A percentile compares a stretch with the other conserved stretches of the same genome.
Evolutionary conservation across 768 basidiomycete genomes (phyloP).

Genomic region (Lepiota brunneoincarnata): DNA sequence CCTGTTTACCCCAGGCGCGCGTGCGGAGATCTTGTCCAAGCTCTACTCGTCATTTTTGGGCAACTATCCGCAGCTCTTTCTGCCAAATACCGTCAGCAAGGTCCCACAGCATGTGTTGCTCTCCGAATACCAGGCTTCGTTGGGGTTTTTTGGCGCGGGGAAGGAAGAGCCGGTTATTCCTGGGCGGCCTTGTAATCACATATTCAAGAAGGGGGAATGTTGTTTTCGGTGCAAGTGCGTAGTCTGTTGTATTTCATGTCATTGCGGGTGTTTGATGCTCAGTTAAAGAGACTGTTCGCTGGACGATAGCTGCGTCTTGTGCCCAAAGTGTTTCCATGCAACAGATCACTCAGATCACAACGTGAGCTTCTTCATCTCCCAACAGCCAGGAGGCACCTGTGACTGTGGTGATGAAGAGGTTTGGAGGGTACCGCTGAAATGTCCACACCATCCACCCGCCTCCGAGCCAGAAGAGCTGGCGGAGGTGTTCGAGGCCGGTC

Average conservation of each 20-base stretch:
- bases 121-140: conserved; percentile 64
- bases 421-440: conserved; percentile 68
- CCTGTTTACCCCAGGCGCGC: conserved; percentile 67
- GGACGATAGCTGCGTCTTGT: conserved; percentile 89
- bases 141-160: conserved; percentile 57
- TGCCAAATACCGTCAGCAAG: conserved; percentile 61
- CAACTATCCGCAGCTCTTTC: conserved; percentile 66
- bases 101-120: conserved; percentile 63
- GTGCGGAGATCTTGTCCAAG: conserved; percentile 79
- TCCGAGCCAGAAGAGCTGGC: conserved; percentile 34
- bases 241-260: not conserved
- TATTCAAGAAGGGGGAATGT: conserved; percentile 88
- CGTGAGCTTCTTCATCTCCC: conserved; percentile 89
- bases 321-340: conserved; percentile 84
- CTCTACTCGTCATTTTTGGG: conserved; percentile 86
- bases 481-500: conserved; percentile 7
- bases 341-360: conserved; percentile 88
- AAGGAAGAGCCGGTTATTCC: conserved; percentile 56
- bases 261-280: conserved; percentile 3
- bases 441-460: conserved; percentile 72
- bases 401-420: conserved; percentile 93
- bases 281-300: conserved; percentile 78
- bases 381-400: conserved; percentile 91
- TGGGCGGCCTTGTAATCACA: conserved; percentile 79
- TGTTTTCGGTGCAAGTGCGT: conserved; percentile 94